These are phyloP conservation scores for Blyttiomyces sp. DNA, from an alignment of 371 early-diverging fungal species.

Conservation along the genomic window DNA sequence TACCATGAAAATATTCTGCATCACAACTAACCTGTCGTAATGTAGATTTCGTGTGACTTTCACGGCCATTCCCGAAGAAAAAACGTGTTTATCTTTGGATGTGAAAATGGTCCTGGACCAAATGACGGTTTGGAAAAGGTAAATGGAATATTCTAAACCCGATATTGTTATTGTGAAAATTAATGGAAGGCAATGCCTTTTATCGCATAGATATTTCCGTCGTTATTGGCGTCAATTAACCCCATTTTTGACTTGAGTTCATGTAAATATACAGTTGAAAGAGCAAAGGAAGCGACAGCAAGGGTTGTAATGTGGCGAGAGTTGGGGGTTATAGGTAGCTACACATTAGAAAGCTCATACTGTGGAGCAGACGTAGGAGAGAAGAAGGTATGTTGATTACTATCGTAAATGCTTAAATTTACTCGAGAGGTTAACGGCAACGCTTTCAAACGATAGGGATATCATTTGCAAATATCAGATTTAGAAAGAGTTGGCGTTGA, in stretches of 20 bases:
- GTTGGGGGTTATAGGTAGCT: constrained; percentile 39
- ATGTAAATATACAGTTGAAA: constrained; percentile 36
- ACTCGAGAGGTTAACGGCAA: not conserved
- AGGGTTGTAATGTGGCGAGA: constrained; percentile 44
- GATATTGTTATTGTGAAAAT: not conserved
- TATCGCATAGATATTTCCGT: constrained; percentile 32
- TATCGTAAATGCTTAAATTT: not conserved
- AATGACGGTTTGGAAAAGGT: constrained; percentile 38
- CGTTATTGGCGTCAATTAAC: constrained; percentile 29
- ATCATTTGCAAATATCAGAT: constrained; percentile 22
- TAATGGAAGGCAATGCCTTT: not conserved
- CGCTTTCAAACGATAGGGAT: constrained; percentile 4
- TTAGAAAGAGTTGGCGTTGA: constrained; percentile 27
- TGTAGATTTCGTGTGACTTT: constrained; percentile 44
- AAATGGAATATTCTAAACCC: not conserved
- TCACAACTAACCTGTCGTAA: too few species aligned
- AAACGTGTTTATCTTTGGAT: constrained; percentile 47
- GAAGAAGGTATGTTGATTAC: constrained; percentile 14
- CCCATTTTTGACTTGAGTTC: constrained; percentile 35
- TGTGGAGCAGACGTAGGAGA: constrained; percentile 40
- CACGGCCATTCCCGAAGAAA: constrained; percentile 50
- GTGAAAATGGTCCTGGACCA: constrained; percentile 29
- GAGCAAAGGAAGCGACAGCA: constrained; percentile 44
- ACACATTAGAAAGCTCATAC: constrained; percentile 44
- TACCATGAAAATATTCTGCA: too few species aligned